Percentiles rank a stretch among this genome's conserved stretches.
These are phyloP conservation scores for Mrakia hoshinonis DNA, from an alignment of 768 basidiomycete species.

Conservation along the genomic window DNA sequence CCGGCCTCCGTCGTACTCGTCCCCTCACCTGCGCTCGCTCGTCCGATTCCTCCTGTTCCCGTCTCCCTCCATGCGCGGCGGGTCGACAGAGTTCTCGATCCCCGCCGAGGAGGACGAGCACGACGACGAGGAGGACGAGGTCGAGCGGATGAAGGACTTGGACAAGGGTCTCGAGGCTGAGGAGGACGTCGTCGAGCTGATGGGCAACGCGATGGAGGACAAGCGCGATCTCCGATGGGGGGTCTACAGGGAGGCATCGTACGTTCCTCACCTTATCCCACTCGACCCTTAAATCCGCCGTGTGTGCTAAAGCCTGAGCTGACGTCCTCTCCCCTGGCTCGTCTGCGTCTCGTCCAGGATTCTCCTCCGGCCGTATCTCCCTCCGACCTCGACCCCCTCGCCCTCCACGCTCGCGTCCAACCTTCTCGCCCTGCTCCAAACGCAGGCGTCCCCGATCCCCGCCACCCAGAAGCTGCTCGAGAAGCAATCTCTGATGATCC, in stretches of 20 bases:
- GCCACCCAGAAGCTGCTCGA: slow-evolving; percentile 27
- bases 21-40: slow-evolving; percentile 22
- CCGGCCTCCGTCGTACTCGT: slow-evolving; percentile 14
- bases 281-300: neutral
- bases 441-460: slow-evolving; percentile 19
- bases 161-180: slow-evolving; percentile 11
- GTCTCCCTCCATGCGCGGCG: slow-evolving; percentile 19
- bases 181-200: slow-evolving; percentile 22
- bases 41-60: slow-evolving; percentile 24
- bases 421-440: slow-evolving; percentile 58
- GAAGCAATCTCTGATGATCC: slow-evolving; percentile 21
- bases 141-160: neutral
- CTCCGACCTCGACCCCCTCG: slow-evolving; percentile 25
- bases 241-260: slow-evolving; percentile 16
- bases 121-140: slow-evolving; percentile 5
- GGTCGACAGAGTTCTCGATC: slow-evolving; percentile 17
- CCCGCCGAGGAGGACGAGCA: neutral
- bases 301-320: neutral
- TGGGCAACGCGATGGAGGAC: slow-evolving; percentile 17
- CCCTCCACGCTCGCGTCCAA: slow-evolving; percentile 39
- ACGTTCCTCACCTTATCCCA: neutral
- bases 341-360: neutral
- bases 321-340: neutral
- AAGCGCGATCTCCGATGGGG: slow-evolving; percentile 26
- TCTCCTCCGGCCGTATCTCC: slow-evolving; percentile 23